Base-by-base conservation (phyloP, 305 asterid genomes). In the Solanum hybrid region DNA sequence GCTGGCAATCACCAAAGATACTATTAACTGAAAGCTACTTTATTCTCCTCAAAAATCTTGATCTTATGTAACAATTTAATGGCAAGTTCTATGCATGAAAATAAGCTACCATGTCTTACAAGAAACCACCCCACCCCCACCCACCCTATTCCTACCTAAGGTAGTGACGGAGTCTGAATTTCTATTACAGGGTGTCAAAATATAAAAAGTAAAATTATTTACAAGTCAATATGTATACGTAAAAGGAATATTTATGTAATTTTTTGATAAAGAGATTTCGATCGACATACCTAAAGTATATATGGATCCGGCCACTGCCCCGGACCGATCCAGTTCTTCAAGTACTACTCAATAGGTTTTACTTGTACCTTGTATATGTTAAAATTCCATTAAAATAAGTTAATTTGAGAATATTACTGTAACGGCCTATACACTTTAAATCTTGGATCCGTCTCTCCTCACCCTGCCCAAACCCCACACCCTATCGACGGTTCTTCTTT, bases 1-100 rank as follows among this genome's bases (percentile, higher is more conserved):
- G 92, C 93, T 92, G 94, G 93, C 91, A 92, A 92, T 89, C 95
- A 92, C 91, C 81, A 92, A 89, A 51, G 85, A 32, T 71, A 34
- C 82, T 89, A 71, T 92, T 78, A 94, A 94, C 95, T 77, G 94
- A 95, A 94, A 95, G 92, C 88, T 45, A 88, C 94, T 92, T 92
- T 93, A 87, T 89, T 35, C 87, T 51, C 75, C 87, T 66, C 86
- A 91, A 90, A 91, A 94, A 89, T 90, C 94, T 89, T 88, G 42
- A 34, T 24, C 38, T 45, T 42, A 81, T 87, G 89, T 89, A 88
- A 84, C 82, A 78, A 86, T 81, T 87, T 79, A 85, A 51, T 71
- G 78, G 88, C 88, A 89, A 84, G 87, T 36, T 84, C 85, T 89
- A 90, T 92, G 98, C 97, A 94, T 94, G 97, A 92, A 91, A 84